Evolutionary conservation across 305 asterid genomes (phyloP), one percentile per base, ranked within the genome.

Genomic region (Fraxinus floribunda): DNA sequence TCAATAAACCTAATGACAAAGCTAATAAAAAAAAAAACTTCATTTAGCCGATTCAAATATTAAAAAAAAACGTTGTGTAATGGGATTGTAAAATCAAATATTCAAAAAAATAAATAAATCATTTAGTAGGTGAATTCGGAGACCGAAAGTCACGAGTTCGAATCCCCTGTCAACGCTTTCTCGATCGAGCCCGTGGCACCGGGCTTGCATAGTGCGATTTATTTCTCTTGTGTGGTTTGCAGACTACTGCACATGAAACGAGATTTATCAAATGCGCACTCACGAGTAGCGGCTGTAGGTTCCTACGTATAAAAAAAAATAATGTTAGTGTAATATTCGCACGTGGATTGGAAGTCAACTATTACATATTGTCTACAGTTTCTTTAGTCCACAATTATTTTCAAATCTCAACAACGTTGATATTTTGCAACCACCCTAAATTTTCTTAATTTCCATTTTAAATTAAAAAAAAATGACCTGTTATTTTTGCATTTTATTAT

Each of bases 291-390:
- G 32, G 2, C 32, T 1, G 32, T 1, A 1, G 1, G 32, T 29
- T 29, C 0, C 32, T 29, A 29, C 32, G 32, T 29, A 26, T 29
- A 29, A 29, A 29, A n/a, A 57, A 57, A 57, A 5, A 57, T 18
- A 32, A 32, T 4, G 36, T 34, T 7, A 2, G 15, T 7, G 32
- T 62, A 62, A 8, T 62, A 62, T 62, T 22, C 44, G 60, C 64
- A 3, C 7, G 4, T 24, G 71, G 38, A 35, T 73, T 73, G 15
- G 55, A 38, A 64, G 83, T 79, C 86, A 75, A 41, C 83, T 15
- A 64, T 79, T 64, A 41, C 8, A 16, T 60, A 39, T 30, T 68
- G 24, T 78, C 10, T n/a, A 7, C 8, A 16, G 4, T 55, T 74
- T 78, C 29, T 78, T 38, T 10, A 38, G 0, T n/a, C n/a, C 39